phyloP scores from a whole-genome alignment of 306 rosid species.

The Corylus americana region DNA sequence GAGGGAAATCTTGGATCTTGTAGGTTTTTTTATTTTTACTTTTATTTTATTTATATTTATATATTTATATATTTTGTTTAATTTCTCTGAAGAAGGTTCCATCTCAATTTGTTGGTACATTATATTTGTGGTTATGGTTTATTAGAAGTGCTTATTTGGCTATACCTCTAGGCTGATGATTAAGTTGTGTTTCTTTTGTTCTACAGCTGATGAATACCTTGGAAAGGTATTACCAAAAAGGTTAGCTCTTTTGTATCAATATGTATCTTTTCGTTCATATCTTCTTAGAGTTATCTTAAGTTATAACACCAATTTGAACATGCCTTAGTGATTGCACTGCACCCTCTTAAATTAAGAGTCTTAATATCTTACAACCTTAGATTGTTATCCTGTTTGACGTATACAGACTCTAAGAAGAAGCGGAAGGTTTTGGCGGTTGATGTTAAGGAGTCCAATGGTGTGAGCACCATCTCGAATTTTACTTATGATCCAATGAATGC shows the following conservation, averaged over 20 bases:
- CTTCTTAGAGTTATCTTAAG: background rate
- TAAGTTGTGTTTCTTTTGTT: background rate
- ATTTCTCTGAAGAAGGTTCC: background rate
- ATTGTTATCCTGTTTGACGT: no score
- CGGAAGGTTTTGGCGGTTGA: no score
- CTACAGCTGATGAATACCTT: slow-evolving; percentile 67
- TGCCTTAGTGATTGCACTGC: background rate
- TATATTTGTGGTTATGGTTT: no score
- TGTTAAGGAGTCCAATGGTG: no score
- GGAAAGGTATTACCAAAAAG: slow-evolving; percentile 66
- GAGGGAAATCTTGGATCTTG: background rate
- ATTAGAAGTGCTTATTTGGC: background rate
- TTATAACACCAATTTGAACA: background rate
- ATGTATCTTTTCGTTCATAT: background rate
- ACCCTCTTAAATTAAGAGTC: background rate
- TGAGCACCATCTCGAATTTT: no score
- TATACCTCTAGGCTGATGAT: background rate
- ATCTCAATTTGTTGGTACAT: no score
- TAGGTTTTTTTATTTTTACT: background rate
- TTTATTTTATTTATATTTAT: no score
- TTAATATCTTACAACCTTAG: background rate
- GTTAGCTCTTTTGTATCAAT: slow-evolving; percentile 24
- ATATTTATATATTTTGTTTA: background rate
- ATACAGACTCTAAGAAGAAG: no score
- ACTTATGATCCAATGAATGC: no score